Evolutionary conservation across 1,284 basidiomycete species (phyloP), one percentile per base, ranked within the genome.

Genomic region (Irpex sp.): DNA sequence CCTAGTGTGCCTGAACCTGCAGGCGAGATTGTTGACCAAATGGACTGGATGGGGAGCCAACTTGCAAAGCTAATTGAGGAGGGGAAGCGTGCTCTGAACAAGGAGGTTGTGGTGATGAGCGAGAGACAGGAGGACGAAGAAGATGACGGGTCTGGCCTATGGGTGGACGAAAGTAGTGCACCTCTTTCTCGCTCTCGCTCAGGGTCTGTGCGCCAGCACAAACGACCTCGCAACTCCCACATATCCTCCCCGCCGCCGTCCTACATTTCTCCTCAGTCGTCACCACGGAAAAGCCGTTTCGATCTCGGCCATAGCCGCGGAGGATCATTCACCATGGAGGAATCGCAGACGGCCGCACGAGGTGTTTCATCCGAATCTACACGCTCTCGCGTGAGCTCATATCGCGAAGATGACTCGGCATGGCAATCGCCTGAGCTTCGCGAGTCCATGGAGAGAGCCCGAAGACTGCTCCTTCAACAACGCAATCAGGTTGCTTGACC

Each of bases 31-130:
- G 76, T 76, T 40, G 80, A 83, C 47, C 78, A 83, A 79, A 91
- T 92, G 86, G 87, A 89, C 65, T 89, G 87, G 87, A 88, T 92
- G 64, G 85, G 87, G 7, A 86, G 82, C 65, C 82, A 83, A 67
- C 80, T 92, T 37, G 74, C 82, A n/a, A 76, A 75, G 64, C 82
- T 92, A 52, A 91, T 92, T 66, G 83, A 85, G 69, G 85, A 92
- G 68, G 91, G 91, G 13, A 85, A 89, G 70, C 84, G 82, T 58
- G 91, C 90, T 0, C 79, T 92, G 8, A 84, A 83, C 13, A 78
- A 81, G 31, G 89, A 92, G 71, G 79, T 92, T 21, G 91, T 92
- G 4, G 83, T 92, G 5, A 84, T 85, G 81, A 85, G 84, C 66
- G 91, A 92, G 57, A 78, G 80, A 5, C 78, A 85, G 62, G 89